Evolutionary conservation across 129 eudicot genomes (phyloP).

Genomic region (Ambrosia trifida): DNA sequence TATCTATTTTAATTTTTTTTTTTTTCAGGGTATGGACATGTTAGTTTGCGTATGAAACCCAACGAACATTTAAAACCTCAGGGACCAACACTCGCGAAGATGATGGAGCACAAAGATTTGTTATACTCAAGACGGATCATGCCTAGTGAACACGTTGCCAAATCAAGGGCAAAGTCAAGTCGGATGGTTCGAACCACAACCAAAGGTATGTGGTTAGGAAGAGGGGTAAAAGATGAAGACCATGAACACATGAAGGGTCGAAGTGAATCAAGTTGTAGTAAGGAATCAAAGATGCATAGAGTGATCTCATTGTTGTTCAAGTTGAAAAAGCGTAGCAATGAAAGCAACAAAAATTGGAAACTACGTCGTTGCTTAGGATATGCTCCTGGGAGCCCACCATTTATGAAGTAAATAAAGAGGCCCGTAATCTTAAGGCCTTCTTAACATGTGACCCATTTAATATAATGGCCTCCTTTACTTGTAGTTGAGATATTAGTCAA

Average conservation of each 20-base stretch:
- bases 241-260: conserved; percentile 34
- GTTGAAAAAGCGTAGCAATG: conserved; percentile 47
- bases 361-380: conserved; percentile 49
- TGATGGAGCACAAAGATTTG: conserved; percentile 41
- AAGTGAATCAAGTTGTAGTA: conserved; percentile 23
- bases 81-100: conserved; percentile 27
- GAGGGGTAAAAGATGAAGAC: conserved; percentile 28
- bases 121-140: conserved; percentile 37
- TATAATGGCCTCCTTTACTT: conserved; percentile 9
- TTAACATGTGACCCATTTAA: conserved; percentile 18
- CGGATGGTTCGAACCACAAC: conserved; percentile 27
- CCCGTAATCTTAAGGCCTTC: conserved; percentile 16
- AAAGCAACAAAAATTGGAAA: conserved; percentile 31
- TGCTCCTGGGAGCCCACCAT: conserved; percentile 43
- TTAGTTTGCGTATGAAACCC: neutral
- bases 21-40: conserved; percentile 8
- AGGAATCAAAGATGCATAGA: conserved; percentile 44
- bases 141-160: conserved; percentile 24
- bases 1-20: too few species aligned
- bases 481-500: neutral
- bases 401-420: conserved; percentile 27
- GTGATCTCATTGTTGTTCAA: conserved; percentile 46
- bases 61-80: conserved; percentile 18
- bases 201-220: conserved; percentile 21
- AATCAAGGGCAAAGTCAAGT: conserved; percentile 28